Evolutionary conservation across 208 protist genomes (phyloP).

Genomic region (Phytomonas serpens): DNA sequence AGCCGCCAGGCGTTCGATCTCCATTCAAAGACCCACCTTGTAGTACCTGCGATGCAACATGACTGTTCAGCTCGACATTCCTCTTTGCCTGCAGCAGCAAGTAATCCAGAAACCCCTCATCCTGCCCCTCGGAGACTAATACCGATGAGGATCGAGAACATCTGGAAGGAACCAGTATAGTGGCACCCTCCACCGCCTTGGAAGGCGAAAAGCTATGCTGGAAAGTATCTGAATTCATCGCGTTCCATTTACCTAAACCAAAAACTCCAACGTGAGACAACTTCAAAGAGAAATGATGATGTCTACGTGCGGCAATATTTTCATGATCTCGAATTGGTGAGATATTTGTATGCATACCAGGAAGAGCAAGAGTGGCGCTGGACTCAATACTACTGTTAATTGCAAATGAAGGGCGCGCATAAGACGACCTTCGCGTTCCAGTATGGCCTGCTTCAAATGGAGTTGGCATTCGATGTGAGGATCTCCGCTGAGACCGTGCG

Average conservation of each 20-base stretch:
- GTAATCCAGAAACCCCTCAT: not conserved
- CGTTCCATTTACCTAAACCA: not conserved
- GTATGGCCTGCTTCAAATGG: not conserved
- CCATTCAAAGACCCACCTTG: not conserved
- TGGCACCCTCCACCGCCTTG: not conserved
- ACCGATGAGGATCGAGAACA: not conserved
- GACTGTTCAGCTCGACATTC: not conserved
- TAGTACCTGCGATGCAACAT: not conserved
- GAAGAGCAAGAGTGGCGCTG: not conserved
- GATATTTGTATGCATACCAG: not conserved
- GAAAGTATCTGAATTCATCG: not conserved
- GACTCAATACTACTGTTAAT: not conserved
- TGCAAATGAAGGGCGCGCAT: not conserved
- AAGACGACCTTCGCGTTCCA: not conserved
- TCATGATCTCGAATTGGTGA: not conserved
- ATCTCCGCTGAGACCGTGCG: not conserved
- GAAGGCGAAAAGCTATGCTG: not conserved
- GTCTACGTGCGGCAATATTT: not conserved
- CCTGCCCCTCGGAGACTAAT: not conserved
- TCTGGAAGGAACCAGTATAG: not conserved
- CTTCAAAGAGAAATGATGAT: not conserved
- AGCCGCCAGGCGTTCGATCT: not conserved
- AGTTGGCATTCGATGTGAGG: not conserved
- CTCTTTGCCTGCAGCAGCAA: not conserved
- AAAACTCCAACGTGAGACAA: not conserved